phyloP scores from a whole-genome alignment of 768 basidiomycete genomes.

The Ramaria sp. region DNA sequence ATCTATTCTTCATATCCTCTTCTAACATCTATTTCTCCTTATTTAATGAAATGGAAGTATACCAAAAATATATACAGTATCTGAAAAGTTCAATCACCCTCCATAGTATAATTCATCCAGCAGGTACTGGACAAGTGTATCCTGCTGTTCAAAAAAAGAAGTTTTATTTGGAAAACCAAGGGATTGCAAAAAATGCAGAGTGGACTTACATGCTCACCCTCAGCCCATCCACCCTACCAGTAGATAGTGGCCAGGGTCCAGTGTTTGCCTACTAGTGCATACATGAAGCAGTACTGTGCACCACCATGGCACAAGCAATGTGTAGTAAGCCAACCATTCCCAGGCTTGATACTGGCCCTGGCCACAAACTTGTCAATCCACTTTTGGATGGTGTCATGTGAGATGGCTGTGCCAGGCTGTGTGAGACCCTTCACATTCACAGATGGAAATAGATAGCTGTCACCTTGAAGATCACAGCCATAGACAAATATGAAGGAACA shows the following conservation, averaged over 20 bases:
- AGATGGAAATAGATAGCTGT: no score
- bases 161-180: neutral
- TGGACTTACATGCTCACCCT: no score
- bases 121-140: slow-evolving; percentile 21
- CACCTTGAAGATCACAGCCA: slow-evolving; percentile 15
- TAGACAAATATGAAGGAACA: neutral
- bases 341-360: slow-evolving; percentile 17
- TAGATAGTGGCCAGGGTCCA: slow-evolving; percentile 26
- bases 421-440: slow-evolving; percentile 25
- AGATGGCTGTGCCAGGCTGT: slow-evolving; percentile 16
- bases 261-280: slow-evolving; percentile 21
- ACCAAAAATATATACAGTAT: no score
- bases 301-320: no score
- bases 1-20: no score
- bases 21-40: no score
- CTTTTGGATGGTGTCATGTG: slow-evolving; percentile 21
- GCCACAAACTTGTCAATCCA: slow-evolving; percentile 18
- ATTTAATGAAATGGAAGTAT: no score
- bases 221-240: no score
- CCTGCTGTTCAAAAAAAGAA: slow-evolving; percentile 12
- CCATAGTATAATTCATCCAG: slow-evolving; percentile 19
- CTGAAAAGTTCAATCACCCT: no score
- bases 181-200: slow-evolving; percentile 19
- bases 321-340: slow-evolving; percentile 21
- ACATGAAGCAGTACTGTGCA: no score